Evolutionary conservation across 805 yeast species (phyloP).

Genomic region (Suhomyces vadensis): DNA sequence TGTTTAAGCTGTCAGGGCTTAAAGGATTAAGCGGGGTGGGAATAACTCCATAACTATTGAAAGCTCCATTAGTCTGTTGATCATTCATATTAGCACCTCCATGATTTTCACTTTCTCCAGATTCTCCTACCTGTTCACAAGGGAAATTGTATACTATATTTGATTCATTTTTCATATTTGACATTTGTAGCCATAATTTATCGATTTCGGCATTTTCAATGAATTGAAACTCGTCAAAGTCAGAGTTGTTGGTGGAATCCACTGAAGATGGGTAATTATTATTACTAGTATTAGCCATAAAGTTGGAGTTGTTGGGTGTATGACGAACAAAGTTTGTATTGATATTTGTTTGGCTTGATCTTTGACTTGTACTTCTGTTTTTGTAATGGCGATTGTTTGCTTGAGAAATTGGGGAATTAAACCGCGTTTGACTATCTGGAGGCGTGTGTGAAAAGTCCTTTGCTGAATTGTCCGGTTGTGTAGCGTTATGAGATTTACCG

Average conservation of each 20-base stretch:
- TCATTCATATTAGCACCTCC: not conserved
- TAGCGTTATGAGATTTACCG: not conserved
- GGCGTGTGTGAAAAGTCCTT: not conserved
- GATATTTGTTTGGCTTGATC: not conserved
- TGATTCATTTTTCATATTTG: slow-evolving; percentile 21
- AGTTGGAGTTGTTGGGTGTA: not conserved
- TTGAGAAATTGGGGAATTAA: not conserved
- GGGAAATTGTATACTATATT: not conserved
- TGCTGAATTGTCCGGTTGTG: not conserved
- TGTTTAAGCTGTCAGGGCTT: slow-evolving; percentile 10
- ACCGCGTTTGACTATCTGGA: not conserved
- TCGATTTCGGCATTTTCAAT: slow-evolving; percentile 34
- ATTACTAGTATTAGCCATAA: not conserved
- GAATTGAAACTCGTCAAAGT: slow-evolving; percentile 17
- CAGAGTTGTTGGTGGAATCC: slow-evolving; percentile 9
- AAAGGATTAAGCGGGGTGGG: slow-evolving; percentile 5
- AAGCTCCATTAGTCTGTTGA: not conserved
- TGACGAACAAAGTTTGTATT: not conserved
- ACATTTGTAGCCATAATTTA: slow-evolving; percentile 37
- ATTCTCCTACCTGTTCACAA: not conserved
- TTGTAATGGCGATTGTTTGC: not conserved
- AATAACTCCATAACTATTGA: not conserved
- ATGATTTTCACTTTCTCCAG: not conserved
- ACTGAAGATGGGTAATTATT: slow-evolving; percentile 7
- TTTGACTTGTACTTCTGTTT: not conserved